phyloP scores from a whole-genome alignment of 768 basidiomycete genomes.

The Tulasnella sp. region DNA sequence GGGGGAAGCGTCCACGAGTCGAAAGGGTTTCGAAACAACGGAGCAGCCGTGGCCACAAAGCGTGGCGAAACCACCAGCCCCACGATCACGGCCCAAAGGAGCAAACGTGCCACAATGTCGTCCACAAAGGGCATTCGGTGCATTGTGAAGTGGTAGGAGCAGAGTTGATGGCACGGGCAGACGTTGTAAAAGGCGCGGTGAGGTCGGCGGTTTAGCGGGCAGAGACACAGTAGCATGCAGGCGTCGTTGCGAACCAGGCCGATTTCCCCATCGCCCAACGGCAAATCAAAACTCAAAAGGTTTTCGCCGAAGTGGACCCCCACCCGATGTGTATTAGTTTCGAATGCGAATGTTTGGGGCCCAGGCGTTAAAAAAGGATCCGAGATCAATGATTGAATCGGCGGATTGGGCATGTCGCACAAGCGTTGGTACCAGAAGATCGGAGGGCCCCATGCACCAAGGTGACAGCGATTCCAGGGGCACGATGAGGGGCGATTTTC shows the following conservation, averaged over 20 bases:
- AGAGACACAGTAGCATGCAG: background rate
- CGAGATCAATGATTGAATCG: conserved; percentile 10
- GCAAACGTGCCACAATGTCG: background rate
- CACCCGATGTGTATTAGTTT: background rate
- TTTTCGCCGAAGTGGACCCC: background rate
- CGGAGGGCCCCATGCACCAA: background rate
- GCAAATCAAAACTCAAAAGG: background rate
- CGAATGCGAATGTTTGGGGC: background rate
- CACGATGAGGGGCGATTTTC: background rate
- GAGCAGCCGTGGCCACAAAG: background rate
- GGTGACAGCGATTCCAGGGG: background rate
- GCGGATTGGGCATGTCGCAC: conserved; percentile 2
- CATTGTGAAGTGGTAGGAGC: background rate
- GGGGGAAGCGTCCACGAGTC: background rate
- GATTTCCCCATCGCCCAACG: background rate
- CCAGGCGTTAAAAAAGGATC: background rate
- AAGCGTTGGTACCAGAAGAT: background rate
- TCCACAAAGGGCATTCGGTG: background rate
- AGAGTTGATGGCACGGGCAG: background rate
- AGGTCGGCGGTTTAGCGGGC: conserved; percentile 2
- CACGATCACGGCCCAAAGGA: conserved; percentile 1
- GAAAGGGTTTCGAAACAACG: background rate
- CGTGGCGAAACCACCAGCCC: background rate
- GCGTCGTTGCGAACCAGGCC: background rate
- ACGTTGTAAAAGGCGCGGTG: background rate